Percentiles rank a stretch among this genome's conserved stretches.
These are phyloP conservation scores for Saururus chinensis DNA, from an alignment of 164 flowering plant species.

Conservation along the genomic window DNA sequence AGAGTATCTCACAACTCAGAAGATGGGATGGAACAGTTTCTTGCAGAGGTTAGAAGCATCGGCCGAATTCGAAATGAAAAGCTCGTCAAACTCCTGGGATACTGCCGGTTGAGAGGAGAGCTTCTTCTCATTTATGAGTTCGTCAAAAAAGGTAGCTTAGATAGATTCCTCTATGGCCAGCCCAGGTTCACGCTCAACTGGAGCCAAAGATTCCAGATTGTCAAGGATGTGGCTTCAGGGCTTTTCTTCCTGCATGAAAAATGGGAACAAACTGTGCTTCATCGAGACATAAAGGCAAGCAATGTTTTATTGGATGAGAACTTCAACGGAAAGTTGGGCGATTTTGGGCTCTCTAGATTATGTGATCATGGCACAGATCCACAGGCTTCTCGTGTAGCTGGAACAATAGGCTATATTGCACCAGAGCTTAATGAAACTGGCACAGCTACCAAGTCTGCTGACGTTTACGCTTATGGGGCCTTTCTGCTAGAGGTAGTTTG, in stretches of 20 bases:
- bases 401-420: neutral
- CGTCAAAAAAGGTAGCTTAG: constrained; percentile 13
- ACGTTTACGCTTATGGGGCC: neutral
- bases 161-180: constrained; percentile 7
- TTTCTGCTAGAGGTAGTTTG: neutral
- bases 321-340: neutral
- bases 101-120: constrained; percentile 8
- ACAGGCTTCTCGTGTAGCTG: neutral
- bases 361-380: neutral
- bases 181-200: neutral
- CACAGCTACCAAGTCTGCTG: neutral
- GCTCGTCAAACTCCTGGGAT: constrained; percentile 10
- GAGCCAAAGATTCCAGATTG: constrained; percentile 2
- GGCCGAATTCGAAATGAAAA: constrained; percentile 8
- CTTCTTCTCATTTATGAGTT: constrained; percentile 11
- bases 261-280: neutral
- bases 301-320: neutral
- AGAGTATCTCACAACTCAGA: neutral
- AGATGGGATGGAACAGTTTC: constrained; percentile 4
- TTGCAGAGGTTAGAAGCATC: constrained; percentile 6
- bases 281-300: neutral
- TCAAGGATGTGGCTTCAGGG: neutral
- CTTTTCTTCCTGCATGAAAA: neutral
- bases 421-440: neutral
- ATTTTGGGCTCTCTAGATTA: neutral